These are phyloP conservation scores for Scheffersomyces titani DNA, from an alignment of 1,139 yeast species.

Conservation along the genomic window DNA sequence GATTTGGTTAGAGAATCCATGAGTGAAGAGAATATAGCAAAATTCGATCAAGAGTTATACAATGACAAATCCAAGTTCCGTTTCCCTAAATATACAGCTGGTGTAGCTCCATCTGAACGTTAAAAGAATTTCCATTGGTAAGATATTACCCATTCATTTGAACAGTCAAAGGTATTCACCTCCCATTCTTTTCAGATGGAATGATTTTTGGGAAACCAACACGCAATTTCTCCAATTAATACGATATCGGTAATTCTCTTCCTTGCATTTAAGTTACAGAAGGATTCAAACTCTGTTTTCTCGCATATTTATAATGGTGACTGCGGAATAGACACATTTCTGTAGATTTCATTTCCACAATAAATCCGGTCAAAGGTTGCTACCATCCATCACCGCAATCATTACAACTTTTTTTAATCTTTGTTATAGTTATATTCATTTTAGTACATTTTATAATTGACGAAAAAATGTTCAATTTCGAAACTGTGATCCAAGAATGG, in stretches of 20 bases:
- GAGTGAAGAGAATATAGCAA: slow-evolving; percentile 40
- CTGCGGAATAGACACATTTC: neutral
- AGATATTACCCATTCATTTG: neutral
- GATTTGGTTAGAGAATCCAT: slow-evolving; percentile 48
- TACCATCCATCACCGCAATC: neutral
- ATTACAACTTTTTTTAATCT: neutral
- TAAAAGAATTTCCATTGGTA: slow-evolving; percentile 7
- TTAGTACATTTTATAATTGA: neutral
- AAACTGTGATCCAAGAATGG: neutral
- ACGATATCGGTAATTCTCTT: neutral
- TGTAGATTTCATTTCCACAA: neutral
- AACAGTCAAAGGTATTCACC: neutral
- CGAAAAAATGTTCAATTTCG: neutral
- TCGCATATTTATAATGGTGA: neutral
- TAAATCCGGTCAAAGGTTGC: neutral
- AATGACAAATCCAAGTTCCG: slow-evolving; percentile 49
- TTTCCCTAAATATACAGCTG: slow-evolving; percentile 48
- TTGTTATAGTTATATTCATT: neutral
- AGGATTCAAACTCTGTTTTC: neutral
- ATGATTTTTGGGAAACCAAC: slow-evolving; percentile 1
- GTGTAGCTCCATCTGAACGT: slow-evolving; percentile 39
- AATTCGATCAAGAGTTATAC: slow-evolving; percentile 46
- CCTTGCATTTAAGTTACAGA: neutral
- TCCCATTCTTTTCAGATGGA: neutral
- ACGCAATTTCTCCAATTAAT: neutral